These are phyloP conservation scores for Ceratocystiopsis minuta DNA, from an alignment of 2,329 filamentous ascomycete genomes.

Conservation along the genomic window DNA sequence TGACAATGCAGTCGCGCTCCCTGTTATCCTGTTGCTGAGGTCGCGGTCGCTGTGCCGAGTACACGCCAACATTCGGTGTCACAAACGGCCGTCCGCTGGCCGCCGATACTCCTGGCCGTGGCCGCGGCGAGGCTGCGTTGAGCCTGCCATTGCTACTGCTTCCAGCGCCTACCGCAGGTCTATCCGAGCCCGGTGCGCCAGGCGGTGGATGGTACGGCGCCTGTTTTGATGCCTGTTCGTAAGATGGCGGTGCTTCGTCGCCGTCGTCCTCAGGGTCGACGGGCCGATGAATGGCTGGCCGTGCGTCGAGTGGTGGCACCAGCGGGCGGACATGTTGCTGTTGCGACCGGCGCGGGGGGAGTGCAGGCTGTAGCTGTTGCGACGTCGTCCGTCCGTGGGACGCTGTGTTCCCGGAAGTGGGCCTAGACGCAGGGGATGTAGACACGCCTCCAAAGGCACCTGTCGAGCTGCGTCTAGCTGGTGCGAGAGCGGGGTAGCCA, in stretches of 20 bases:
- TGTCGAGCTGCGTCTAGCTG: conserved; percentile 11
- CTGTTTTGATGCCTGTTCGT: conserved; percentile 37
- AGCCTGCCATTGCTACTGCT: neutral
- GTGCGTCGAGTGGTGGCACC: conserved; percentile 20
- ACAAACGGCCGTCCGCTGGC: neutral
- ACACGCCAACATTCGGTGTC: neutral
- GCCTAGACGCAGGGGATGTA: no score
- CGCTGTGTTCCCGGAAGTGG: neutral
- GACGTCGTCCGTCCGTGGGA: no score
- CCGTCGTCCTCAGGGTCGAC: conserved; percentile 22
- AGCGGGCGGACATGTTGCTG: conserved; percentile 24
- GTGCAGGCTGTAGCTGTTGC: no score
- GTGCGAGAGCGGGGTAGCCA: conserved; percentile 1
- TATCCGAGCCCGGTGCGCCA: conserved; percentile 17
- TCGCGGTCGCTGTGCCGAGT: neutral
- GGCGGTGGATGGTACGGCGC: conserved; percentile 32
- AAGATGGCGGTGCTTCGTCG: conserved; percentile 35
- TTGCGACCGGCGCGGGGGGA: neutral
- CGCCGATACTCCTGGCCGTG: neutral
- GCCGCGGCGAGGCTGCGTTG: neutral
- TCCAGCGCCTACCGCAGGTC: neutral
- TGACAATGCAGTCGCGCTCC: conserved; percentile 2
- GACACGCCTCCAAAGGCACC: no score
- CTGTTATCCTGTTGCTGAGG: neutral
- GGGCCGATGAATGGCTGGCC: conserved; percentile 17